A percentile compares a stretch with the other conserved stretches of the same genome.
phyloP scores from a whole-genome alignment of 2,329 filamentous ascomycete genomes.

The Lizonia empirigonia region DNA sequence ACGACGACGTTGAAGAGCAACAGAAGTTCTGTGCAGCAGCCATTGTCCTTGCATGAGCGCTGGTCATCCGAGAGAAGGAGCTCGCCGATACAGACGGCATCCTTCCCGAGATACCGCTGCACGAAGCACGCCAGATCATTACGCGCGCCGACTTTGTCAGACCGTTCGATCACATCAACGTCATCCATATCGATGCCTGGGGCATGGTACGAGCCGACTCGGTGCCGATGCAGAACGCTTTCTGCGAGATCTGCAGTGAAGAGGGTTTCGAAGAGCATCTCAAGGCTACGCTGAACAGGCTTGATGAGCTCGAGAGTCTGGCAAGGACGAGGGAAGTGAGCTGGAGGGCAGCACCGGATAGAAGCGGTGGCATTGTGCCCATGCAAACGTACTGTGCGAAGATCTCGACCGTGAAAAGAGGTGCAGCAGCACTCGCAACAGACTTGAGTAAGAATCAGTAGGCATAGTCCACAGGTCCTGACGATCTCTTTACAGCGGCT shows the following conservation, averaged over 20 bases:
- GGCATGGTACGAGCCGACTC: slow-evolving; percentile 90
- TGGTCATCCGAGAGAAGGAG: slow-evolving; percentile 78
- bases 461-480: too few relatives aligned
- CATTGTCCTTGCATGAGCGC: slow-evolving; percentile 86
- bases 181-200: slow-evolving; percentile 89
- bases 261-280: slow-evolving; percentile 82
- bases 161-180: slow-evolving; percentile 86
- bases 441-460: too few relatives aligned
- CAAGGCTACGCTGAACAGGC: slow-evolving; percentile 79
- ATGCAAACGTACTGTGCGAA: slow-evolving; percentile 38
- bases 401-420: slow-evolving; percentile 15
- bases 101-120: slow-evolving; percentile 69
- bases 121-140: slow-evolving; percentile 72
- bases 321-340: slow-evolving; percentile 89
- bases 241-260: slow-evolving; percentile 76
- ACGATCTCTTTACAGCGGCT: too few relatives aligned
- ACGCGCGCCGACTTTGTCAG: slow-evolving; percentile 93
- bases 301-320: slow-evolving; percentile 87
- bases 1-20: slow-evolving; percentile 97
- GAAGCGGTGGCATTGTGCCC: slow-evolving; percentile 39
- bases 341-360: slow-evolving; percentile 70
- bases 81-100: slow-evolving; percentile 65
- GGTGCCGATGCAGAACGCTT: slow-evolving; percentile 94
- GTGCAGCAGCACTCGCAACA: too few relatives aligned
- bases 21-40: slow-evolving; percentile 95